phyloP scores from a whole-genome alignment of 2,329 filamentous ascomycete species.

The Pseudogymnoascus sp. region DNA sequence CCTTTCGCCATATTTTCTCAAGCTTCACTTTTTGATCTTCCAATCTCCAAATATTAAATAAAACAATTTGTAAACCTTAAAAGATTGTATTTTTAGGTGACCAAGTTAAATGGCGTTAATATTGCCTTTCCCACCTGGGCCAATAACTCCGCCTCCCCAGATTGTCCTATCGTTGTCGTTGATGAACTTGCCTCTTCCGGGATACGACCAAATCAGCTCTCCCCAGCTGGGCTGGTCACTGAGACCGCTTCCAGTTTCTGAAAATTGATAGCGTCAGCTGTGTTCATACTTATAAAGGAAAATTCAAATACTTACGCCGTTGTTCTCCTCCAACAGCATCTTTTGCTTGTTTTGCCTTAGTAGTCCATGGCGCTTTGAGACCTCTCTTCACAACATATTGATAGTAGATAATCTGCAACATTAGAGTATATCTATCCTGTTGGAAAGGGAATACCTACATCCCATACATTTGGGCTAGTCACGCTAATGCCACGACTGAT shows the following conservation, averaged over 20 bases:
- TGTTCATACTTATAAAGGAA: background rate
- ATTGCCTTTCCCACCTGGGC: constrained; percentile 15
- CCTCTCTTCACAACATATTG: constrained; percentile 26
- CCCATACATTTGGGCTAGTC: constrained; percentile 12
- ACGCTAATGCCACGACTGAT: constrained; percentile 20
- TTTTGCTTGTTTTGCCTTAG: constrained; percentile 13
- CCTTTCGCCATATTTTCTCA: background rate
- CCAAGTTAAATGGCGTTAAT: background rate
- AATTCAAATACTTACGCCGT: background rate
- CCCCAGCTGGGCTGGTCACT: constrained; percentile 27
- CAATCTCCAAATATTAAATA: background rate
- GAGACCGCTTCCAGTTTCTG: background rate
- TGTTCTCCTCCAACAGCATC: constrained; percentile 15
- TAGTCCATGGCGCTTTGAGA: constrained; percentile 15
- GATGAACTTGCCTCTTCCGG: constrained; percentile 13
- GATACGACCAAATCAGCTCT: constrained; percentile 25
- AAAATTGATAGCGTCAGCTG: background rate
- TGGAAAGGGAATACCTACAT: constrained; percentile 14
- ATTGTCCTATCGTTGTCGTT: constrained; percentile 19
- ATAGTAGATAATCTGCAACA: constrained; percentile 26
- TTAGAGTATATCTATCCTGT: constrained; percentile 3
- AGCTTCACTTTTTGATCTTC: background rate
- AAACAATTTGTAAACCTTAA: background rate
- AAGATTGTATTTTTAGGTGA: background rate
- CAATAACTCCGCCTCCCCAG: constrained; percentile 19